phyloP scores from a whole-genome alignment of 441 rosid genomes.

The Populus hybrid region DNA sequence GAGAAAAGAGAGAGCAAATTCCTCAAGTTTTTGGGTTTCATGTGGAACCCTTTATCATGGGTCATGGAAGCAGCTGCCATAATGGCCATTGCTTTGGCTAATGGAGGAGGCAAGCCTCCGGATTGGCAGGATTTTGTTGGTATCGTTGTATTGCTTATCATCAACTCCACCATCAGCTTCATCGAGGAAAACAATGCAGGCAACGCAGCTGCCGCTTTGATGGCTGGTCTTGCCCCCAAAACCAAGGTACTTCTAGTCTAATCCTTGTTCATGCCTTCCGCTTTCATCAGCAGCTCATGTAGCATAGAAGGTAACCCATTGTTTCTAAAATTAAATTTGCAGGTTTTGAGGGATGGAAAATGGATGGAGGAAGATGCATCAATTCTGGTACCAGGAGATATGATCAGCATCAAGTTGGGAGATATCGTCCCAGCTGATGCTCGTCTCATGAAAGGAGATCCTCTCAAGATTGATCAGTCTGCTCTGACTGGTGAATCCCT shows the following conservation, averaged over 20 bases:
- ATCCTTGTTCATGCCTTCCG: neutral
- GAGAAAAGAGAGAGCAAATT: constrained; percentile 75
- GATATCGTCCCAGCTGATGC: constrained; percentile 94
- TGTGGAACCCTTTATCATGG: constrained; percentile 99
- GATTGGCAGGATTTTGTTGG: constrained; percentile 95
- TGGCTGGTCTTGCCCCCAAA: constrained; percentile 97
- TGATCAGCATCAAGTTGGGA: constrained; percentile 85
- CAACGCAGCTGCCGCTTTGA: constrained; percentile 91
- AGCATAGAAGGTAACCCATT: neutral
- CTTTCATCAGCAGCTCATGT: neutral
- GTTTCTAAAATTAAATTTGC: neutral
- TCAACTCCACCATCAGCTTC: constrained; percentile 91
- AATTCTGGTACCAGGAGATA: constrained; percentile 84
- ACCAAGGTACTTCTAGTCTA: constrained; percentile 47
- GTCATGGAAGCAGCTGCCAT: constrained; percentile 95
- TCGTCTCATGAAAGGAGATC: constrained; percentile 88
- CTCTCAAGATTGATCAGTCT: constrained; percentile 86
- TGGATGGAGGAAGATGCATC: constrained; percentile 87
- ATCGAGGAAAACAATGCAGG: constrained; percentile 93
- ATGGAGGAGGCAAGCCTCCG: constrained; percentile 87
- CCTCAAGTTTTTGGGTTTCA: constrained; percentile 82
- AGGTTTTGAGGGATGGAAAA: constrained; percentile 86
- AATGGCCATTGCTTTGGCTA: constrained; percentile 89
- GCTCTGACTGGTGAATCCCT: constrained; percentile 92
- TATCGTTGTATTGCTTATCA: constrained; percentile 60